Evolutionary conservation across 352 stramenopile species (phyloP), one percentile per base, ranked within the genome.

Genomic region (Phytophthora cajani): DNA sequence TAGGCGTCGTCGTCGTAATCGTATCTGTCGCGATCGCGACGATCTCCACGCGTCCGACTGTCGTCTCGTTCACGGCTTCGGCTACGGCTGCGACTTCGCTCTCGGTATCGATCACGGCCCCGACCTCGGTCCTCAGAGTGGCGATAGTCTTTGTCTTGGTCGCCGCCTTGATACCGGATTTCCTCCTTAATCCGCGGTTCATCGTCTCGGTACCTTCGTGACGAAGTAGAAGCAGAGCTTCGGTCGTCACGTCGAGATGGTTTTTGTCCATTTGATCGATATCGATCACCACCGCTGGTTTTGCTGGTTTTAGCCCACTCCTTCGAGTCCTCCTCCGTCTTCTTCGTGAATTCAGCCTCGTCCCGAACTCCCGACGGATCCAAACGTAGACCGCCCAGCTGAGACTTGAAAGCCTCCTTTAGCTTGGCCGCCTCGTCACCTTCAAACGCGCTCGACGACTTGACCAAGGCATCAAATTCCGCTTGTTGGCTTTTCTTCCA

Each of bases 401-500:
- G 85, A 8, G 27, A 5, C 52, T 85, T 73, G 40, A 93, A 95
- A 11, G 73, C 74, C 17, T 85, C 70, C 49, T 83, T 85, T 0
- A 87, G 50, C 30, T 68, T 81, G 33, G 60, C 75, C 11, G 72
- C 58, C 11, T 80, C 73, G 5, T 73, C 69, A 3, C 72, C 72
- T 49, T 80, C 78, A 19, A 67, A 52, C 5, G 65, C 55, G 5
- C 61, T 71, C 0, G 67, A 57, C 12, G 77, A 82, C 4, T 76
- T 78, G 3, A 83, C 64, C 21, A 95, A 44, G 3, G 63, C 62
- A 14, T 95, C 80, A 63, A 92, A 93, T 52, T 89, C 79, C 11
- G 62, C 73, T 32, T 80, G 75, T 59, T 95, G 87, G 8, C 63
- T 78, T 58, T 80, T 84, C 40, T 92, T 95, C 87, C 87, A 95